Base-by-base conservation (phyloP, 805 yeast genomes). In the Lachancea meyersii region DNA sequence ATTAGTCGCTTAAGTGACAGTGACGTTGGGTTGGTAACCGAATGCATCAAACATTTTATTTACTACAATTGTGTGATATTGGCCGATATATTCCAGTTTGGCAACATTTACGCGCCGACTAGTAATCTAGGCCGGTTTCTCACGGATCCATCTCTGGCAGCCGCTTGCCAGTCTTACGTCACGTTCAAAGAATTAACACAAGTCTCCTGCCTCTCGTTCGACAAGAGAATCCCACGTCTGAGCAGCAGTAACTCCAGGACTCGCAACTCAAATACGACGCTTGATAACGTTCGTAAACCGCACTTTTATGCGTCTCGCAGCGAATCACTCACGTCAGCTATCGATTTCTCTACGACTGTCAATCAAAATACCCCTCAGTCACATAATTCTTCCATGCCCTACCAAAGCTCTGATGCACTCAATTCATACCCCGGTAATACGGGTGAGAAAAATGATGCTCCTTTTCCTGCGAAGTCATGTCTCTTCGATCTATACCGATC, bases 51-150 rank as follows among this genome's bases (percentile, higher is more conserved):
- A 61, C 97, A 93, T 64, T 69, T 93, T 41, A 75, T 89, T 68
- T 94, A 91, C 61, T 93, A 91, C 65, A 81, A 82, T 50, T 86
- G 97, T 52, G 79, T 93, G 23, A 76, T 82, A 11, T 72, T 89
- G 8, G 70, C 86, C 11, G 97, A 91, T 58, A 77, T 93, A 13
- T 91, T 93, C 61, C 97, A 89, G 58, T 93, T 89, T 59, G 69
- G 80, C 36, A 91, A 87, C 63, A 77, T 81, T 19, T 93, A 93
- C 65, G 93, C 96, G 0, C 86, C 95, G 18, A 86, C 97, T 0
- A 80, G 93, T 27, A 74, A 76, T 34, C 76, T 93, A 19, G 78
- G 84, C 0, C 62, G 69, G 26, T 86, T 94, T 50, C 69, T 86
- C 36, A 74, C 75, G 32, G 84, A 80, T 49, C 66, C 71, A 6